These are phyloP conservation scores for Drosera spatulata DNA, from an alignment of 179 eudicot genomes.

Conservation along the genomic window DNA sequence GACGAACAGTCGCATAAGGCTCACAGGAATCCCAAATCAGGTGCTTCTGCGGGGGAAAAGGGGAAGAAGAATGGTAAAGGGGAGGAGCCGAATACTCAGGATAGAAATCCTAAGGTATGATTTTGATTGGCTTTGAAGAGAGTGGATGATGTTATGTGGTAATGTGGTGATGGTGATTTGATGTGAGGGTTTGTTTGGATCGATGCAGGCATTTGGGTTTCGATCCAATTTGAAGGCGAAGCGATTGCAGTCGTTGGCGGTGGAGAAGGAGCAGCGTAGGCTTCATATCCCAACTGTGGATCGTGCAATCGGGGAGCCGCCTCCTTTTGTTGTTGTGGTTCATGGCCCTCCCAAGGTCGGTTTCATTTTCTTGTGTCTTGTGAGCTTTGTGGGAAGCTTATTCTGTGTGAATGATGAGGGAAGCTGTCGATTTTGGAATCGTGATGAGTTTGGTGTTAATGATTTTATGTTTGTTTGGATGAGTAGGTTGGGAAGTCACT, in stretches of 20 bases:
- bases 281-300: constrained; percentile 75
- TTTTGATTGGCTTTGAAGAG: neutral
- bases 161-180: neutral
- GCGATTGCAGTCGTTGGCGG: constrained; percentile 49
- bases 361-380: neutral
- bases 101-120: constrained; percentile 59
- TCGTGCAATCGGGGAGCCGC: constrained; percentile 59
- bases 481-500: constrained; percentile 83
- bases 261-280: constrained; percentile 87
- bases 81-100: constrained; percentile 11
- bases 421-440: neutral
- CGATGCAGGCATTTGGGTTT: constrained; percentile 67
- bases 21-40: constrained; percentile 52
- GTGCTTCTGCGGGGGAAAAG: constrained; percentile 36
- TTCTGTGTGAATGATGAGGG: neutral
- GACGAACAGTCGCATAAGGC: constrained; percentile 35
- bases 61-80: constrained; percentile 18
- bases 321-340: constrained; percentile 80
- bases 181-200: neutral
- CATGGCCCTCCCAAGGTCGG: constrained; percentile 87
- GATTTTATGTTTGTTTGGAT: neutral
- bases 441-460: neutral
- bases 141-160: neutral
- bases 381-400: too few relatives aligned
- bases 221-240: constrained; percentile 70